Base-by-base conservation (phyloP, 768 basidiomycete genomes). In the Kwoniella heveanensis region DNA sequence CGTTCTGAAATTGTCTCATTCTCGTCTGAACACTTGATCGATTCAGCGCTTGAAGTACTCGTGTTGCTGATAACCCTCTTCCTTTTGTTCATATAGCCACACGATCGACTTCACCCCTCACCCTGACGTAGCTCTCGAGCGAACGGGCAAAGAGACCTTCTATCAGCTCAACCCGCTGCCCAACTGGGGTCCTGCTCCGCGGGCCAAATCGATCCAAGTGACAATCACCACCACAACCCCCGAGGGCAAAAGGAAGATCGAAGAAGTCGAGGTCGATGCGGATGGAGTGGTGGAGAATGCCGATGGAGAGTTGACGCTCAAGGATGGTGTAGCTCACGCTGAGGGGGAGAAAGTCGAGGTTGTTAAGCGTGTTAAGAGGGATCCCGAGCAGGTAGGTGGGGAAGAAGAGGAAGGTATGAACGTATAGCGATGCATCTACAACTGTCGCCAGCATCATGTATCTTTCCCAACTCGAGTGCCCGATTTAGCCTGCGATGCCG, bases 151-250 rank as follows among this genome's bases (percentile, higher is more conserved):
- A 44, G 62, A 71, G 17, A 73, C 74, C 0, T 66, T 71, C 30
- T 78, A 79, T 53, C 79, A 95, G 78, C 85, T 86, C 65, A 97
- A 96, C 74, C 96, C 95, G 4, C 84, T 86, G n/a, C 84, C 87
- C 1, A 85, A 96, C 77, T 99, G 96, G 96, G 95, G 95, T 0
- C 96, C 95, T 0, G 90, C 86, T 21, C 58, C 76, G 0, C 66
- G 77, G 47, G 79, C 80, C 0, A 78, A 77, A 39, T 73, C 65
- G 21, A 63, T 56, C 15, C 54, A 66, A 22, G 54, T 62, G 9
- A 37, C 37, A 7, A 19, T 56, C 5, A 29, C 58, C 46, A 27
- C 22, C 7, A 24, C 36, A 17, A n/a, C 17, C 12, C 30, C 26
- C 15, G 58, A 46, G 29, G 52, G 22, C 3, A 67, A 66, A 44